phyloP scores from a whole-genome alignment of 768 basidiomycete genomes.

The Amyloporia xantha region DNA sequence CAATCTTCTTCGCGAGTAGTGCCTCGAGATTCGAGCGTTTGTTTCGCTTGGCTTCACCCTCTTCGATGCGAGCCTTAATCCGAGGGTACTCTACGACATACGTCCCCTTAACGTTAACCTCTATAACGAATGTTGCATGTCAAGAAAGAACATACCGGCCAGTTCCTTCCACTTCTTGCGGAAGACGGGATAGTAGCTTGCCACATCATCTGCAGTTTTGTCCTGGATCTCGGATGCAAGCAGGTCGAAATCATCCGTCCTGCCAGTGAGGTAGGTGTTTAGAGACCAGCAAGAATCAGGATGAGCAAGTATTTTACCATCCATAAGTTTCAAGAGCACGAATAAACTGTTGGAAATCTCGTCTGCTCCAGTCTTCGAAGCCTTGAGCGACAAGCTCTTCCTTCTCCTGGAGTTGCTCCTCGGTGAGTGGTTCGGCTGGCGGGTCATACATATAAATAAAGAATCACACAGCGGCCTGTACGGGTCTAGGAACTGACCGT shows the following conservation, averaged over 20 bases:
- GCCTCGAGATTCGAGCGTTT: slow-evolving; percentile 76
- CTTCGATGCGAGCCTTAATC: slow-evolving; percentile 75
- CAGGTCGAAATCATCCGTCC: slow-evolving; percentile 57
- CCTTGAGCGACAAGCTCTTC: slow-evolving; percentile 71
- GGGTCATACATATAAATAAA: background rate
- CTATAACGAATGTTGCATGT: background rate
- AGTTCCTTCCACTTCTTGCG: slow-evolving; percentile 86
- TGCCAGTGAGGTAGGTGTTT: no score
- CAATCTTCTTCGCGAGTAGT: slow-evolving; percentile 77
- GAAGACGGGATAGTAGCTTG: slow-evolving; percentile 76
- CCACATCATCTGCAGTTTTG: slow-evolving; percentile 73
- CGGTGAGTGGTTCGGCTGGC: slow-evolving; percentile 84
- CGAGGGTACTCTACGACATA: slow-evolving; percentile 61
- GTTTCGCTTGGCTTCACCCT: slow-evolving; percentile 86
- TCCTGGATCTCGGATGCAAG: slow-evolving; percentile 82
- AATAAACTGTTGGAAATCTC: slow-evolving; percentile 91
- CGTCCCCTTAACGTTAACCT: background rate
- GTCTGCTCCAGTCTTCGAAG: slow-evolving; percentile 86
- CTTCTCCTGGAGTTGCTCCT: slow-evolving; percentile 79
- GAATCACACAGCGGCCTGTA: background rate
- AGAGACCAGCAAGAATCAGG: no score
- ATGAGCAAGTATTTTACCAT: slow-evolving; percentile 43
- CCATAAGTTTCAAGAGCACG: slow-evolving; percentile 75
- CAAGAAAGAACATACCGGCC: slow-evolving; percentile 47
- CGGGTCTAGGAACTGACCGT: slow-evolving; percentile 39